Percentiles rank a stretch among this genome's conserved stretches.
phyloP scores from a whole-genome alignment of 306 rosid genomes.

The Clitoria ternatea region DNA sequence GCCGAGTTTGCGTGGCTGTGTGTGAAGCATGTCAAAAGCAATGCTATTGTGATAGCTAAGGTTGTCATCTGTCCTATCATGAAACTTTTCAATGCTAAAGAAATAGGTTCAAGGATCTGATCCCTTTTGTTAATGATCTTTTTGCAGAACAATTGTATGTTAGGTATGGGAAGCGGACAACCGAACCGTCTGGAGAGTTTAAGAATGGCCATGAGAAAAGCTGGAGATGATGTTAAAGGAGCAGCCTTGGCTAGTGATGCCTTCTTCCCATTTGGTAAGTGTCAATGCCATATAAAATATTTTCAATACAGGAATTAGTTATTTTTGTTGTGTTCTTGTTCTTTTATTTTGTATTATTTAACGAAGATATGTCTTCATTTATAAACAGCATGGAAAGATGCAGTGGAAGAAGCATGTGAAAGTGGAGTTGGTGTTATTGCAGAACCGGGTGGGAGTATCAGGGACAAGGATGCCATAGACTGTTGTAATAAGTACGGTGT shows the following conservation, averaged over 20 bases:
- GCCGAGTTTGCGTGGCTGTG: slow-evolving; percentile 92
- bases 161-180: slow-evolving; percentile 99
- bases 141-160: slow-evolving; percentile 77
- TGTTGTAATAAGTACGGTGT: slow-evolving; percentile 89
- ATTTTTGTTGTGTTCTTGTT: not conserved
- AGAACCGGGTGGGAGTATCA: slow-evolving; percentile 88
- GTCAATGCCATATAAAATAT: not conserved
- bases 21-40: slow-evolving; percentile 93
- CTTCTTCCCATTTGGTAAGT: slow-evolving; percentile 92
- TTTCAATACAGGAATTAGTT: not conserved
- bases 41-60: slow-evolving; percentile 89
- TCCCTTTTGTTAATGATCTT: not conserved
- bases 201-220: slow-evolving; percentile 81
- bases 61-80: slow-evolving; percentile 24
- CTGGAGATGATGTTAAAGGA: slow-evolving; percentile 85
- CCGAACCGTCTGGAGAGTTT: slow-evolving; percentile 91
- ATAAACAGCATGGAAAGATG: slow-evolving; percentile 91
- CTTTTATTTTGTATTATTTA: not conserved
- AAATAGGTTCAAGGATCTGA: slow-evolving; percentile 15
- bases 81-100: not conserved
- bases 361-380: slow-evolving; percentile 2
- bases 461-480: slow-evolving; percentile 81
- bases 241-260: slow-evolving; percentile 98
- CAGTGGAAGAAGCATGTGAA: slow-evolving; percentile 92
- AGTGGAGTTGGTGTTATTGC: slow-evolving; percentile 68